Conservation (phyloP, 2,329 filamentous ascomycete species). For the Penicillium sp. region DNA sequence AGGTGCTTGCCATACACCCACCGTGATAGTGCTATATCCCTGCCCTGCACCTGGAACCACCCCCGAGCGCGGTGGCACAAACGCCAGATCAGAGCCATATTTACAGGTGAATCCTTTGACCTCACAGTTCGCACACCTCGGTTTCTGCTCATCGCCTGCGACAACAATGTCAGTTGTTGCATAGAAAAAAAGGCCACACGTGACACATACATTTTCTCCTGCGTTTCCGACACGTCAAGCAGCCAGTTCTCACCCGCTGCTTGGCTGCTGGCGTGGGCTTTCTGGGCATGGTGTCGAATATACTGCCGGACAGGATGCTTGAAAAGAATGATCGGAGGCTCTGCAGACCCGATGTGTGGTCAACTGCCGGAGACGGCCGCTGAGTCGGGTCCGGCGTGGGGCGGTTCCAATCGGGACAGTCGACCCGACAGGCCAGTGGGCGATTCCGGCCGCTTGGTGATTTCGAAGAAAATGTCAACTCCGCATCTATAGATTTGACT, state of each 20-base stretch:
- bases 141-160: slow-evolving; percentile 28
- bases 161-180: neutral
- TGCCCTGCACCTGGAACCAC: slow-evolving; percentile 2
- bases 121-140: slow-evolving; percentile 26
- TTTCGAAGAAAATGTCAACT: neutral
- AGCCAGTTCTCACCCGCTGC: slow-evolving; percentile 29
- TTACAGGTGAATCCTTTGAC: slow-evolving; percentile 26
- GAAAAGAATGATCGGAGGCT: slow-evolving; percentile 19
- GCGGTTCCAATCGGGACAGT: slow-evolving; percentile 3
- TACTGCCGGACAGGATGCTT: slow-evolving; percentile 10
- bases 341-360: slow-evolving; percentile 12
- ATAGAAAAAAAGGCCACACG: neutral
- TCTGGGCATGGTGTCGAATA: slow-evolving; percentile 18
- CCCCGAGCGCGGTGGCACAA: slow-evolving; percentile 18
- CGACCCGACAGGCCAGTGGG: slow-evolving; percentile 1
- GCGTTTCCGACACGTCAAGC: slow-evolving; percentile 27
- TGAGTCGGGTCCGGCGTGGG: slow-evolving; percentile 11
- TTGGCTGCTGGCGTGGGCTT: slow-evolving; percentile 26
- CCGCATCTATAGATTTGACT: no score
- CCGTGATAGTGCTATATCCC: slow-evolving; percentile 21
- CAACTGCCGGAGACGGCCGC: slow-evolving; percentile 12
- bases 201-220: slow-evolving; percentile 26
- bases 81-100: slow-evolving; percentile 25
- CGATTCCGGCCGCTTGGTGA: neutral
- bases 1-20: slow-evolving; percentile 2